Percentiles rank a stretch among this genome's conserved stretches.
Conservation (phyloP, 2,329 filamentous ascomycete genomes). For the Tolypocladium tropicale region DNA sequence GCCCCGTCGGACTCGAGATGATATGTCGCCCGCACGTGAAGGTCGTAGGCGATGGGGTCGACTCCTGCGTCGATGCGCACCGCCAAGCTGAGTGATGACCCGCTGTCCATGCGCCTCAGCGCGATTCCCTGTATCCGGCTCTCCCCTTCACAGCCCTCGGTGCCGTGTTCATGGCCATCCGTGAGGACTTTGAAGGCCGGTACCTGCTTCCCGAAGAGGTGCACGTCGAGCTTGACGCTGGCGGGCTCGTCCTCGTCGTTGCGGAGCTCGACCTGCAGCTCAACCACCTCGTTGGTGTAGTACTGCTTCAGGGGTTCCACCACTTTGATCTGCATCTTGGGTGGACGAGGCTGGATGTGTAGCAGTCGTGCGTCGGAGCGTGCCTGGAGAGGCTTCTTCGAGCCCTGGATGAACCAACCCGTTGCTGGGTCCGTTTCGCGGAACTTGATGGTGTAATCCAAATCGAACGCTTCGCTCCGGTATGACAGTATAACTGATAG, state of each 20-base stretch:
- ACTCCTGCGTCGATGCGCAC: constrained; percentile 41
- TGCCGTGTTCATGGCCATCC: constrained; percentile 20
- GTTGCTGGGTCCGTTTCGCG: constrained; percentile 28
- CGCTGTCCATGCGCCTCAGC: constrained; percentile 37
- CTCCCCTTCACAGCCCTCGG: constrained; percentile 28
- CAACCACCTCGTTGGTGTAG: constrained; percentile 73
- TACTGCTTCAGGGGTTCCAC: constrained; percentile 57
- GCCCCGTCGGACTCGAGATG: constrained; percentile 68
- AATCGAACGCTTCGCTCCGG: constrained; percentile 52
- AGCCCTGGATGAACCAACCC: constrained; percentile 39
- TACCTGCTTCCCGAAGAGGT: constrained; percentile 49
- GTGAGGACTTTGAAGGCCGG: constrained; percentile 34
- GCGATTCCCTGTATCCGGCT: constrained; percentile 29
- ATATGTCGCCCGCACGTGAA: constrained; percentile 68
- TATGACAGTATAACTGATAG: constrained; percentile 53
- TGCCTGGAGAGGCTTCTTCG: constrained; percentile 33
- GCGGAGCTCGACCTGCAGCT: constrained; percentile 56
- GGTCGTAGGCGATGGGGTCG: constrained; percentile 46
- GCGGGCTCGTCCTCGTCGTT: constrained; percentile 81
- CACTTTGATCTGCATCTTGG: constrained; percentile 73
- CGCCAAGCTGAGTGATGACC: constrained; percentile 30
- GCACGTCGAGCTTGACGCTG: constrained; percentile 58
- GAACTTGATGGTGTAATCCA: constrained; percentile 55
- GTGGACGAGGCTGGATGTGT: constrained; percentile 76
- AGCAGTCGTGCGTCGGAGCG: constrained; percentile 45